A percentile compares a stretch with the other conserved stretches of the same genome.
Evolutionary conservation across 805 yeast species (phyloP).

Genomic region (Starmera amethionina): DNA sequence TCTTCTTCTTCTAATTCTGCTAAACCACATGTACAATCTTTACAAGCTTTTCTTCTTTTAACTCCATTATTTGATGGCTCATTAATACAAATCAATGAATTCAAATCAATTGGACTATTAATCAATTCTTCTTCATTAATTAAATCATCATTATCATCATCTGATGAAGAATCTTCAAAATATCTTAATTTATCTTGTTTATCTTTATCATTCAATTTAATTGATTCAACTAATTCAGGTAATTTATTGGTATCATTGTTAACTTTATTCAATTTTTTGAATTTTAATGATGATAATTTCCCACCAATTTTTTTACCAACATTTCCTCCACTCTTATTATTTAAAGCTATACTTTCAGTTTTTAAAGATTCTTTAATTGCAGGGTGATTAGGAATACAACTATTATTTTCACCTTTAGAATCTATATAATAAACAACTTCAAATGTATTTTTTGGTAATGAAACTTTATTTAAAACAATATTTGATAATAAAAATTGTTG

Average conservation of each 20-base stretch:
- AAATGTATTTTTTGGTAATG: constrained; percentile 11
- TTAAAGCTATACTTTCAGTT: neutral
- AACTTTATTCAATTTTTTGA: constrained; percentile 13
- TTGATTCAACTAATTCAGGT: constrained; percentile 7
- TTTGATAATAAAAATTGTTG: constrained; percentile 19
- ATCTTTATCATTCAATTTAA: constrained; percentile 1
- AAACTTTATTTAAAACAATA: constrained; percentile 14
- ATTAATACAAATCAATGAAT: constrained; percentile 21
- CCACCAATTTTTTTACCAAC: constrained; percentile 9
- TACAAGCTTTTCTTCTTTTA: constrained; percentile 85
- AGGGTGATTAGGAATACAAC: constrained; percentile 15
- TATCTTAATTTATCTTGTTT: constrained; percentile 13
- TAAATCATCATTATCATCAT: constrained; percentile 16
- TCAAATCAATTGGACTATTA: constrained; percentile 25
- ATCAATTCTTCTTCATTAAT: constrained; percentile 32
- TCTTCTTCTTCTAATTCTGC: constrained; percentile 65
- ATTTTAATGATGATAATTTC: constrained; percentile 17
- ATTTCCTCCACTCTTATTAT: neutral
- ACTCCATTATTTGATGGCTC: constrained; percentile 48
- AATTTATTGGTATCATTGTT: neutral
- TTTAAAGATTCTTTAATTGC: constrained; percentile 13
- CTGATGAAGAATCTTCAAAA: constrained; percentile 11
- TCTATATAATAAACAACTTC: constrained; percentile 18
- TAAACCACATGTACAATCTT: constrained; percentile 96
- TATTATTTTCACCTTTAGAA: constrained; percentile 9